Evolutionary conservation across 2,329 filamentous ascomycete genomes (phyloP).

Genomic region (Orbilia brochopaga): DNA sequence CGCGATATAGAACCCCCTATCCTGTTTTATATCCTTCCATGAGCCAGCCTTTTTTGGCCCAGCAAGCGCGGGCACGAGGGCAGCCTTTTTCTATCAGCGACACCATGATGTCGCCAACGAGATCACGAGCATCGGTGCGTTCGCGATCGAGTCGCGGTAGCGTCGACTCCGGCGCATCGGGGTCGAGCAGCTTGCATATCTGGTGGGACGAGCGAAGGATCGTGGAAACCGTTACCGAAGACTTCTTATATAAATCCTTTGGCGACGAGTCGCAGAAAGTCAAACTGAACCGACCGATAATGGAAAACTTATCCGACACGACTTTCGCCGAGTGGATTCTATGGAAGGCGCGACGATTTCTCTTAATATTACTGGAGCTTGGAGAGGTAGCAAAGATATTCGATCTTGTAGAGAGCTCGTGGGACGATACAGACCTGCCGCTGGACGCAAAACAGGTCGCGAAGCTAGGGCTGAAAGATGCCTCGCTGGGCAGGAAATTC

Average conservation of each 20-base stretch:
- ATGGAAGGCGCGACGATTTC: conserved; percentile 71
- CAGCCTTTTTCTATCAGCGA: conserved; percentile 36
- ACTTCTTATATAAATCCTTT: conserved; percentile 38
- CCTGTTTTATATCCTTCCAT: conserved; percentile 20
- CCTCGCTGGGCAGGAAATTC: conserved; percentile 71
- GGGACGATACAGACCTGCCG: conserved; percentile 77
- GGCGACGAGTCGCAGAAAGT: conserved; percentile 46
- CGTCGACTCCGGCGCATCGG: conserved; percentile 34
- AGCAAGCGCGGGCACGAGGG: conserved; percentile 42
- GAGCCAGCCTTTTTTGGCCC: conserved; percentile 38
- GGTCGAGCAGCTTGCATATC: conserved; percentile 21
- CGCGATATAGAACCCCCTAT: conserved; percentile 30
- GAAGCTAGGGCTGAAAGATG: conserved; percentile 69
- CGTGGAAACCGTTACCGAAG: conserved; percentile 44
- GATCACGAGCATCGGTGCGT: conserved; percentile 44
- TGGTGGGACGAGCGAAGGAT: conserved; percentile 49
- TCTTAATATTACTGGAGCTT: conserved; percentile 73
- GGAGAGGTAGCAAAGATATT: conserved; percentile 76
- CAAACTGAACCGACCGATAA: conserved; percentile 68
- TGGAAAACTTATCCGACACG: conserved; percentile 72
- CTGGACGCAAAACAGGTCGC: conserved; percentile 70
- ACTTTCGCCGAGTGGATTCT: conserved; percentile 82
- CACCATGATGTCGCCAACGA: conserved; percentile 46
- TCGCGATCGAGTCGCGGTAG: conserved; percentile 45
- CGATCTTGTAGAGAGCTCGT: conserved; percentile 74